phyloP scores from a whole-genome alignment of 345 rosid species.

The Cochlearia excelsa region DNA sequence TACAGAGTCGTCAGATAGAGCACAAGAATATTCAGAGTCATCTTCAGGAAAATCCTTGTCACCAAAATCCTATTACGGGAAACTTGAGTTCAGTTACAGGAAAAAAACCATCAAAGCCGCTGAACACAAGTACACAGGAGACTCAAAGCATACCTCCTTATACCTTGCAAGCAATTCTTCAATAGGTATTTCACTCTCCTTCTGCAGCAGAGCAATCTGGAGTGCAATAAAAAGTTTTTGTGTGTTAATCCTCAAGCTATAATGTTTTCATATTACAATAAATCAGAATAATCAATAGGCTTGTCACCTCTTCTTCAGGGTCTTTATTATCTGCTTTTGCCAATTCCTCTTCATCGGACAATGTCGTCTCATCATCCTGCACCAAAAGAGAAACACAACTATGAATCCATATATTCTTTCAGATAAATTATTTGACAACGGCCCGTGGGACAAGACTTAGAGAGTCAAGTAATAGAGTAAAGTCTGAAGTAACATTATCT shows the following conservation, averaged over 20 bases:
- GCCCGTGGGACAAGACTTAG: slow-evolving; percentile 13
- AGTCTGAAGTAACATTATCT: slow-evolving; percentile 7
- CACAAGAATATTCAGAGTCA: slow-evolving; percentile 65
- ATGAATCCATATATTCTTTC: slow-evolving; percentile 12
- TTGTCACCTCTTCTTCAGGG: slow-evolving; percentile 69
- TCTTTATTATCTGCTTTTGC: slow-evolving; percentile 66
- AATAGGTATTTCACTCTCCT: slow-evolving; percentile 86
- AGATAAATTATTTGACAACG: background rate
- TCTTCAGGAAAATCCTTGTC: slow-evolving; percentile 60
- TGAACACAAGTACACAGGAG: slow-evolving; percentile 28
- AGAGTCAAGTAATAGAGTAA: slow-evolving; percentile 14
- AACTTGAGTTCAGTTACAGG: slow-evolving; percentile 19
- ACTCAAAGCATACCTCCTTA: slow-evolving; percentile 70
- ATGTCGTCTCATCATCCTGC: slow-evolving; percentile 94
- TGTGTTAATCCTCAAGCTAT: slow-evolving; percentile 24
- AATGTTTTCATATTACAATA: slow-evolving; percentile 16
- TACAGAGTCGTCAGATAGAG: slow-evolving; percentile 50
- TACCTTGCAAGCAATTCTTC: slow-evolving; percentile 92
- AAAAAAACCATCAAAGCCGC: slow-evolving; percentile 24
- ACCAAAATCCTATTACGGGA: slow-evolving; percentile 52
- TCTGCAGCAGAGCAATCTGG: slow-evolving; percentile 80
- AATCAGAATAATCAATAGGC: slow-evolving; percentile 22
- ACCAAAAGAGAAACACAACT: slow-evolving; percentile 27
- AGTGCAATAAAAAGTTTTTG: slow-evolving; percentile 30
- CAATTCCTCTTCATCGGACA: slow-evolving; percentile 81